Evolutionary conservation across 2,329 filamentous ascomycete species (phyloP), one percentile per base, ranked within the genome.

Genomic region (Aspergillus sp.): DNA sequence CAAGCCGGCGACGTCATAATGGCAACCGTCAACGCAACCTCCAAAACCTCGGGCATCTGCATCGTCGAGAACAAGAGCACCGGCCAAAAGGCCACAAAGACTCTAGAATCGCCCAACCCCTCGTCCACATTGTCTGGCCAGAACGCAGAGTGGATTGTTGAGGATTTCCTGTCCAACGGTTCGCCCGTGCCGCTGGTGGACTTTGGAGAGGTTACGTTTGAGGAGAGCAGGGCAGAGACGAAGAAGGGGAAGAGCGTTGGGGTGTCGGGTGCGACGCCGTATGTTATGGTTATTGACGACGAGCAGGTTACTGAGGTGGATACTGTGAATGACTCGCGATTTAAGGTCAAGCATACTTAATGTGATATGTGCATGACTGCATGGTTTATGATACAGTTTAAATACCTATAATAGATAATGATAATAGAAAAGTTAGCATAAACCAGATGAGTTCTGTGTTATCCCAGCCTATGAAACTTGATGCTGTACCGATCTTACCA

Each of bases 91-190:
- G 39, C 38, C 1, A 45, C 46, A 3, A 42, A 27, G 3, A 49
- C 42, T 4, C 42, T 46, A 3, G 19, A 30, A 37, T 46, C 51
- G 1, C 46, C 49, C 10, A 19, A 41, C 4, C 20, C 30, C 6
- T 45, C 41, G 1, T 32, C 46, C 3, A 51, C 43, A 1, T 22
- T 51, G 10, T 17, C 17, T 4, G 51, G 51, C 2, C 13, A 33
- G 19, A 53, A 49, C 4, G 51, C 51, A 1, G 51, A 53, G 30
- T 53, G 51, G 51, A 49, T 53, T 1, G 35, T 53, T 0, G 51
- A 53, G 44, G 46, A 53, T 23, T 43, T 48, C 19, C 17, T 17
- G 3, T 15, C 44, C 1, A 44, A 45, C 22, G 46, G 48, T 1
- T 37, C 44, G 13, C 39, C 43, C 3, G 30, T 53, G 43, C 41